Evolutionary conservation across 2,329 filamentous ascomycete species (phyloP), one percentile per base, ranked within the genome.

Genomic region (Exserohilum rostratum): DNA sequence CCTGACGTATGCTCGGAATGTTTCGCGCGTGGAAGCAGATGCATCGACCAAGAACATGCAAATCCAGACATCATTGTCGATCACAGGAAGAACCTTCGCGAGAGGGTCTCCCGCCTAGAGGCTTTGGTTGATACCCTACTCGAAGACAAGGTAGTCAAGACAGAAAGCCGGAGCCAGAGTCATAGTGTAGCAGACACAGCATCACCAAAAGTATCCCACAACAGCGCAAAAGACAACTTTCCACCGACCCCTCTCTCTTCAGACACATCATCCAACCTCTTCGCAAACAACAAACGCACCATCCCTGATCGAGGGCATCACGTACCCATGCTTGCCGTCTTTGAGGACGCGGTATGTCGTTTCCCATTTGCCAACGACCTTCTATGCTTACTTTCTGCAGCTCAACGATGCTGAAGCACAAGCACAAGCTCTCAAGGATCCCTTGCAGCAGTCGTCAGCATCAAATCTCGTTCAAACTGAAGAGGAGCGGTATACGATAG

Each of bases 11-110:
- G 79, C 63, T 75, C 74, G 27, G 78, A 77, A 60, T 83, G 81
- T 67, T 74, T 73, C 45, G 67, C 76, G 30, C 77, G 80, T 48
- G 76, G 74, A 3, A 77, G 75, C 27, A 63, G 68, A 42, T 83
- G 81, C 66, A 71, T 78, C 34, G 71, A 80, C 46, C 81, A 83
- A 57, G 75, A 78, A 51, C 63, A 74, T 65, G 75, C 74, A 34
- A 69, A 73, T 65, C 64, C 71, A 49, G 75, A 78, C 11, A 61
- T 75, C 42, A 64, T 77, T 25, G 72, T 77, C 37, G 76, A 77
- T 46, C 72, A 77, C 22, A 68, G 76, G 55, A 78, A 77, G 65
- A 78, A 78, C 58, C 72, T 78, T 15, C 72, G 76, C 42, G 76
- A 78, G 50, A 62, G 76, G 29, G 76, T 78, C 4, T 76, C 75